Percentiles rank a stretch among this genome's conserved stretches.
phyloP scores from a whole-genome alignment of 2,329 filamentous ascomycete species.

The Rutstroemia sydowiana region DNA sequence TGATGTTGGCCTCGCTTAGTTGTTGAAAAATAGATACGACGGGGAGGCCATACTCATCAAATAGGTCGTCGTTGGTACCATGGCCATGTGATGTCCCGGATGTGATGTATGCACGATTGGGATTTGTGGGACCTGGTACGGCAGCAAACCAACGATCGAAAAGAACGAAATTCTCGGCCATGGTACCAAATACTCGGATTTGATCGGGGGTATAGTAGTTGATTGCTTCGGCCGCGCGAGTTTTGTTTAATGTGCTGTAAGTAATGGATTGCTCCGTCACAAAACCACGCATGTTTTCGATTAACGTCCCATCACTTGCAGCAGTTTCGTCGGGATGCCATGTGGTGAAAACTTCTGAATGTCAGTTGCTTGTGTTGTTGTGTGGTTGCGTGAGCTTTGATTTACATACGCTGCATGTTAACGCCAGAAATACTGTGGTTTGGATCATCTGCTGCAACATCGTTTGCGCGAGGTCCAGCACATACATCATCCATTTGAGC shows the following conservation, averaged over 20 bases:
- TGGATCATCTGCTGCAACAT: slow-evolving; percentile 36
- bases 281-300: slow-evolving; percentile 34
- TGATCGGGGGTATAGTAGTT: slow-evolving; percentile 37
- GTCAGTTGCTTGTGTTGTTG: slow-evolving; percentile 6
- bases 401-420: slow-evolving; percentile 32
- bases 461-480: slow-evolving; percentile 32
- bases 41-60: slow-evolving; percentile 30
- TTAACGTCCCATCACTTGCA: slow-evolving; percentile 14
- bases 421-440: slow-evolving; percentile 37
- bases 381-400: not conserved
- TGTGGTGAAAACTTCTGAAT: slow-evolving; percentile 29
- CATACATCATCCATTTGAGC: slow-evolving; percentile 29
- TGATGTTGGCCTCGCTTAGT: slow-evolving; percentile 33
- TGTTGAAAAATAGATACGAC: slow-evolving; percentile 36
- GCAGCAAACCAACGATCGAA: slow-evolving; percentile 38
- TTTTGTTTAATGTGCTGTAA: slow-evolving; percentile 31
- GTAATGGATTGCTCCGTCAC: slow-evolving; percentile 35
- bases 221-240: slow-evolving; percentile 35
- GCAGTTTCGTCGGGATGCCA: slow-evolving; percentile 30
- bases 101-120: slow-evolving; percentile 29
- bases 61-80: slow-evolving; percentile 32
- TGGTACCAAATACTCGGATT: slow-evolving; percentile 34
- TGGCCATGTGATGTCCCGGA: slow-evolving; percentile 36
- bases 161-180: slow-evolving; percentile 38
- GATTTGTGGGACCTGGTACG: slow-evolving; percentile 35